Evolutionary conservation across 2,329 filamentous ascomycete genomes (phyloP), one percentile per base, ranked within the genome.

Genomic region (Cordyceps javanica): DNA sequence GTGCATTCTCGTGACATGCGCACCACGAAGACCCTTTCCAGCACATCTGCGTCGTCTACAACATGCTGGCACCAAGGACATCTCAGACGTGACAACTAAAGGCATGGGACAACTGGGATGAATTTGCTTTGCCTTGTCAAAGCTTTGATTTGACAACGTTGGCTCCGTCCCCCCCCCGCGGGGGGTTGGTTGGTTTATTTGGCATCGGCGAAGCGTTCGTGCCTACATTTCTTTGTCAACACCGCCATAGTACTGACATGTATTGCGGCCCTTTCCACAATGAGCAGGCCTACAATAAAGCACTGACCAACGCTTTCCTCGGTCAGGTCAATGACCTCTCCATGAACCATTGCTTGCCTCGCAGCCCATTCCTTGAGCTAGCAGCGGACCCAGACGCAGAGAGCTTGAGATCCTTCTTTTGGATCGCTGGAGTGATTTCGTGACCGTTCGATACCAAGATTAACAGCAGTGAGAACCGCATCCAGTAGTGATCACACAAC

Each of bases 401-500:
- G 16, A 52, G 16, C 23, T 39, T 36, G 9, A 19, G 2, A 19
- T 19, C 14, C 23, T 26, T n/a, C n/a, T n/a, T 19, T 3, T 41
- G 10, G 49, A 52, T 30, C 49, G 34, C 36, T 52, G 49, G 49
- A 52, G 30, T 11, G 34, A 41, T 14, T 52, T 52, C 36, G 14
- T 52, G 25, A 28, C 49, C 19, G 16, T 52, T n/a, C 14, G 36
- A 39, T 30, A 36, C 39, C 34, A 52, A 52, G 49, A 52, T 52
- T 39, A 36, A 52, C 34, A 39, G 49, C 36, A 28, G 36, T 7
- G 49, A 52, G 13, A 52, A 52, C 25, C 49, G 49, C 36, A 28
- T 52, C 16, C 49, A 52, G 34, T 52, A 52, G n/a, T n/a, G n/a
- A n/a, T 25, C 49, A 52, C 34, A 52, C 49, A 14, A 36, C 49